Percentiles rank a stretch among this genome's conserved stretches.
Conservation (phyloP, 495 filamentous ascomycete genomes). For the Penicillium nucicola region DNA sequence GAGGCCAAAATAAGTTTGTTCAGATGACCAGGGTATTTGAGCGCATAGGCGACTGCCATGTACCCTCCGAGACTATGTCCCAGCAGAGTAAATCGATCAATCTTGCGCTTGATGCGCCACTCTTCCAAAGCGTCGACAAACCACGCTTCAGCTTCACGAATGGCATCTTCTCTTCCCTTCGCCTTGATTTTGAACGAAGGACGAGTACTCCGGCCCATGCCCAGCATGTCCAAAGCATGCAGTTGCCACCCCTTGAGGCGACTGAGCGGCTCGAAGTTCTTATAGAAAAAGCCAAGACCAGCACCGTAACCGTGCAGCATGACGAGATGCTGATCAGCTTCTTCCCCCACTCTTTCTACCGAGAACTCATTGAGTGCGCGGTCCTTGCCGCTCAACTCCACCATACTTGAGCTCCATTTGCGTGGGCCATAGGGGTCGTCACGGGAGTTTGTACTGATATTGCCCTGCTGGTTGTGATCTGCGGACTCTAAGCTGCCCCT, state of each 20-base stretch:
- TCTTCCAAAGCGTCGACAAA: constrained; percentile 96
- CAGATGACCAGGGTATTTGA: constrained; percentile 90
- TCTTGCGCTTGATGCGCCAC: constrained; percentile 83
- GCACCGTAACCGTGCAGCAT: constrained; percentile 98
- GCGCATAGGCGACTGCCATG: constrained; percentile 86
- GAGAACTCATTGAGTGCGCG: constrained; percentile 90
- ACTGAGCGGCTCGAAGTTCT: constrained; percentile 87
- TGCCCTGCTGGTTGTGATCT: constrained; percentile 36
- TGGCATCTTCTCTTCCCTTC: constrained; percentile 76
- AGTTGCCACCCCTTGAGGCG: constrained; percentile 80
- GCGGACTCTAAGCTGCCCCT: constrained; percentile 37
- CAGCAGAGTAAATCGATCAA: constrained; percentile 88
- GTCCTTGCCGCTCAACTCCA: constrained; percentile 79
- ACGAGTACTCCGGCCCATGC: constrained; percentile 87
- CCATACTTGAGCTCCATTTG: constrained; percentile 80
- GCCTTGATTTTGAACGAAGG: constrained; percentile 80
- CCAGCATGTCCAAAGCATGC: constrained; percentile 87
- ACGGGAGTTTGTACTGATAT: constrained; percentile 43
- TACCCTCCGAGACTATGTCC: constrained; percentile 95
- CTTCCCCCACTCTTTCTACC: constrained; percentile 77
- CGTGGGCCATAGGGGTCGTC: constrained; percentile 84
- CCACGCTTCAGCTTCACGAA: constrained; percentile 89
- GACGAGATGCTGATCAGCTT: constrained; percentile 78
- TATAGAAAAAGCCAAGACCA: constrained; percentile 94
- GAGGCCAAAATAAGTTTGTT: constrained; percentile 96